A percentile compares a stretch with the other conserved stretches of the same genome.
phyloP scores from a whole-genome alignment of 306 rosid species.

The Hippophae tibetana region DNA sequence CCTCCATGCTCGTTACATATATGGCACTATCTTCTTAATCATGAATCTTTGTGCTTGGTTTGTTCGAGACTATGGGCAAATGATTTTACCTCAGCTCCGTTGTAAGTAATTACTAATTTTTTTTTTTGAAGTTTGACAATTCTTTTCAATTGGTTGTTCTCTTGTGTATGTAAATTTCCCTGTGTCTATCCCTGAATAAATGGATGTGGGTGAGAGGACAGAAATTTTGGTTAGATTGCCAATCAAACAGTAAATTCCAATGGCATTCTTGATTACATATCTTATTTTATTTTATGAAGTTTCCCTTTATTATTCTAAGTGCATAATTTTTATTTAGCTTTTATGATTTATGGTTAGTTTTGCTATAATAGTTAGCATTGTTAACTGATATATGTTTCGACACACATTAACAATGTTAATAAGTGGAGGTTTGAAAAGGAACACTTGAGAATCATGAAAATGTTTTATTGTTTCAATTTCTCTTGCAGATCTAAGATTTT shows the following conservation, averaged over 20 bases:
- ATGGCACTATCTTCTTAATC: conserved; percentile 51
- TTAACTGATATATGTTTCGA: neutral
- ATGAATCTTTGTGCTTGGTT: conserved; percentile 75
- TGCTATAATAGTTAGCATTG: too few species aligned
- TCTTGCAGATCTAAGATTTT: conserved; percentile 55
- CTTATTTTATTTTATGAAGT: too few species aligned
- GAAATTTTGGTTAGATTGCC: too few species aligned
- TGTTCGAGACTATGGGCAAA: conserved; percentile 81
- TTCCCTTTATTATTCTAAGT: too few species aligned
- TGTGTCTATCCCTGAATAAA: too few species aligned
- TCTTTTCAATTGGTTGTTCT: neutral
- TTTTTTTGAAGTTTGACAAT: neutral
- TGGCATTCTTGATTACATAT: too few species aligned
- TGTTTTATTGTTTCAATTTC: neutral
- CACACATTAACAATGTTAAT: neutral
- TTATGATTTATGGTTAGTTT: too few species aligned
- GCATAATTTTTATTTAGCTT: too few species aligned
- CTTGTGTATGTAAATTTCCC: too few species aligned
- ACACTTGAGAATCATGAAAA: neutral
- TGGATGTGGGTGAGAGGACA: too few species aligned
- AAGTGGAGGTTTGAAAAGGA: neutral
- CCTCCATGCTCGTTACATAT: conserved; percentile 49
- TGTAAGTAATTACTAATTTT: conserved; percentile 32
- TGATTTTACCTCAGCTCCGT: conserved; percentile 37
- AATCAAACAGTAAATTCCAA: too few species aligned